A percentile compares a stretch with the other conserved stretches of the same genome.
Evolutionary conservation across 441 rosid species (phyloP).

Genomic region (Caryocar brasiliense): DNA sequence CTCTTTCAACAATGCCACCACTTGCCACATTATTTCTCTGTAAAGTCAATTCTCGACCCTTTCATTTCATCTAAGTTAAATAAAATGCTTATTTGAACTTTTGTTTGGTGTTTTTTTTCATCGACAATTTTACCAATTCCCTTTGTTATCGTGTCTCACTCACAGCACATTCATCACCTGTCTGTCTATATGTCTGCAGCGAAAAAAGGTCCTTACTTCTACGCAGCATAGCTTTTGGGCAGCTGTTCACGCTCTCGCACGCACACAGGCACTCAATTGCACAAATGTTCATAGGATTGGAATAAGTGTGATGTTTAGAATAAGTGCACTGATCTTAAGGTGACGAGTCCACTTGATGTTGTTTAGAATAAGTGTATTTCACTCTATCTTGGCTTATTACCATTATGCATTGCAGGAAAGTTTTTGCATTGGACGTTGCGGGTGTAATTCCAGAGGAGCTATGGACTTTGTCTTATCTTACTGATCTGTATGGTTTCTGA

Average conservation of each 20-base stretch:
- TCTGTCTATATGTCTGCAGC: no score
- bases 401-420: slow-evolving; percentile 31
- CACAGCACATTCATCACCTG: no score
- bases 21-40: slow-evolving; percentile 51
- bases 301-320: no score
- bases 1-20: slow-evolving; percentile 18
- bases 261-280: no score
- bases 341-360: not conserved
- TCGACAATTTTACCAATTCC: no score
- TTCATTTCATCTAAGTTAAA: not conserved
- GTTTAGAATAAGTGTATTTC: not conserved
- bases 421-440: slow-evolving; percentile 23
- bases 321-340: not conserved
- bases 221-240: not conserved
- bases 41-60: slow-evolving; percentile 5
- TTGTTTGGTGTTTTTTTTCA: not conserved
- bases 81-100: not conserved
- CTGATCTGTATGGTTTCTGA: slow-evolving; percentile 36
- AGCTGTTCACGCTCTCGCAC: not conserved
- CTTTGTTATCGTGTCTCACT: not conserved
- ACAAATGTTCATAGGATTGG: no score
- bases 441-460: slow-evolving; percentile 54
- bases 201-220: not conserved
- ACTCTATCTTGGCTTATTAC: not conserved
- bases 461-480: slow-evolving; percentile 46